These are phyloP conservation scores for Diplodia corticola DNA, from an alignment of 2,329 filamentous ascomycete genomes.

Conservation along the genomic window DNA sequence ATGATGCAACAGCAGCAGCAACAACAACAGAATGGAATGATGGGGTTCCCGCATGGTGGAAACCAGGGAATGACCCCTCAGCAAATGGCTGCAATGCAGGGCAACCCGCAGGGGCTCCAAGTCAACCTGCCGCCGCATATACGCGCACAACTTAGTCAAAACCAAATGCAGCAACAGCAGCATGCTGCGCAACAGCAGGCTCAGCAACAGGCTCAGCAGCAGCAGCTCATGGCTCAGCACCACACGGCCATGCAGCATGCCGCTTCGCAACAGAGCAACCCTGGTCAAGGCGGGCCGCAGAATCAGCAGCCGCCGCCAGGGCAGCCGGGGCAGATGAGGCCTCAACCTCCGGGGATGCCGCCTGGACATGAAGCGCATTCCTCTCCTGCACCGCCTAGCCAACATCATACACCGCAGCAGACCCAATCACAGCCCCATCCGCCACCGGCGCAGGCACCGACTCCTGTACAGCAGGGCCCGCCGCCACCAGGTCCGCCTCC, in stretches of 20 bases:
- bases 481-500: constrained; percentile 20
- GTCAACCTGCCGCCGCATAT: constrained; percentile 49
- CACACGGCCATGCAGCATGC: constrained; percentile 49
- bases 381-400: constrained; percentile 40
- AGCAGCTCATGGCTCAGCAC: constrained; percentile 44
- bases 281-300: constrained; percentile 45
- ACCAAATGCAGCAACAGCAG: constrained; percentile 46
- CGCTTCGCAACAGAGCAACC: constrained; percentile 51
- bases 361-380: constrained; percentile 41
- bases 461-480: constrained; percentile 23
- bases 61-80: constrained; percentile 52
- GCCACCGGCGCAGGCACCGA: constrained; percentile 30
- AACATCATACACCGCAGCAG: constrained; percentile 44
- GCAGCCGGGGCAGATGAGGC: constrained; percentile 41
- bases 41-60: constrained; percentile 57
- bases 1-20: constrained; percentile 58
- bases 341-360: constrained; percentile 38
- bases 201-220: constrained; percentile 40
- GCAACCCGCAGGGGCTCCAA: constrained; percentile 30
- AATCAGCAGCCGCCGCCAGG: constrained; percentile 35
- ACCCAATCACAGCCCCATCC: constrained; percentile 35
- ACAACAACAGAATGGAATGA: constrained; percentile 59
- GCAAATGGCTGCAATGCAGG: constrained; percentile 55
- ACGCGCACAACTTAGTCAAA: constrained; percentile 27
- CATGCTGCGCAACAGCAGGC: constrained; percentile 43